phyloP scores from a whole-genome alignment of 2,329 filamentous ascomycete species.

The Chalaropsis thielavioides region DNA sequence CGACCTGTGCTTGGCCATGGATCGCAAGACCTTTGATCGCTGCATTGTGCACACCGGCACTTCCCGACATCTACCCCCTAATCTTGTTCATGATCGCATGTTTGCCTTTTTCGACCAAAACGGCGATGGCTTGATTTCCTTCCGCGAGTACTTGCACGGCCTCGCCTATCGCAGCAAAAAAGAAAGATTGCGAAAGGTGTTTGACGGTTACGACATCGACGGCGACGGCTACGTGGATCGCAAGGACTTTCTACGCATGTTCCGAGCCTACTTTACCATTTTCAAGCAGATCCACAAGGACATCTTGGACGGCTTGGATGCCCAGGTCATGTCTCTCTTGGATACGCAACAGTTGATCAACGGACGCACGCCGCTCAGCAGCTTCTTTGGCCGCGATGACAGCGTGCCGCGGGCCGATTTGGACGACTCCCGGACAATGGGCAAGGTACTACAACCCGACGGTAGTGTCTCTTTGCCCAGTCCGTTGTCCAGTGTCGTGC shows the following conservation, averaged over 20 bases:
- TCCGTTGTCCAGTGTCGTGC: constrained; percentile 41
- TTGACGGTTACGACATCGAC: constrained; percentile 84
- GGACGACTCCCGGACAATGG: constrained; percentile 43
- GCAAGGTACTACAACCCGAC: constrained; percentile 47
- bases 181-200: constrained; percentile 58
- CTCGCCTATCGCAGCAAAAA: constrained; percentile 55
- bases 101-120: constrained; percentile 95
- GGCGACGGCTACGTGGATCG: constrained; percentile 73
- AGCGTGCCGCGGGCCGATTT: constrained; percentile 49
- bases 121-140: constrained; percentile 75
- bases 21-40: constrained; percentile 81
- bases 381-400: constrained; percentile 58
- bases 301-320: constrained; percentile 61
- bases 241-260: constrained; percentile 79
- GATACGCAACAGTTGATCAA: constrained; percentile 64
- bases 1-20: constrained; percentile 67
- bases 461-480: constrained; percentile 52
- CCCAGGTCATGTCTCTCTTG: constrained; percentile 60
- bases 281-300: constrained; percentile 83
- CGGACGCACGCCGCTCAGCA: constrained; percentile 61
- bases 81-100: constrained; percentile 88
- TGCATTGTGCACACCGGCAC: constrained; percentile 78
- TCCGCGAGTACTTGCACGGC: constrained; percentile 79
- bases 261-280: constrained; percentile 80
- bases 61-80: constrained; percentile 62